Evolutionary conservation across 768 basidiomycete species (phyloP), one percentile per base, ranked within the genome.

Genomic region (Lentinus tigrinus): DNA sequence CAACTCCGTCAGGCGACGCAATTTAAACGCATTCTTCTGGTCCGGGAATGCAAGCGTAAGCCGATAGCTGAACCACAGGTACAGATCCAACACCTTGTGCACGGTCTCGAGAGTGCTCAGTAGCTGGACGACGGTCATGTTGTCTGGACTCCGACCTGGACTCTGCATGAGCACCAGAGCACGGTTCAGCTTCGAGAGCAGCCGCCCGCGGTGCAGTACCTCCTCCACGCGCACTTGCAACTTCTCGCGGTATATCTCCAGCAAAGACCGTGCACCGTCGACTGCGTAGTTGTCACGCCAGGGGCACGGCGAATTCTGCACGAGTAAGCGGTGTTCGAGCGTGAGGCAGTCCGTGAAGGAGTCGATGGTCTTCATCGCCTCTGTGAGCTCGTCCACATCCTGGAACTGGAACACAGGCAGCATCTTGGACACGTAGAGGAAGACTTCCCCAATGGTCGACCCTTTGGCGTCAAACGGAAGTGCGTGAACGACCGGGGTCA

Each of bases 41-140:
- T 88, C 77, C 4, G 80, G 71, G 69, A 89, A 98, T 8, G 85
- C 77, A 52, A 92, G 76, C 0, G 83, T 78, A 57, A 83, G 78
- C 38, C 95, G 86, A 69, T 83, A 86, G 19, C 79, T 77, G 62
- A 95, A 77, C 96, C 96, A 99, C 48, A 93, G 75, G 72, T 98
- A 98, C 21, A 89, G 64, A 14, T 88, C 85, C 27, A 93, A 65
- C 28, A 83, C 74, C 65, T 88, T 89, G 73, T 99, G 94, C 58
- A 92, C 72, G 5, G 80, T 76, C 71, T 98, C 95, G 46, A 98
- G 71, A 16, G 48, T 51, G 38, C 21, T 27, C 63, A 68, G 65
- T 39, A 63, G 36, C 11, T 43, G n/a, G 28, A 51, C 50, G 13
- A 62, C 52, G 26, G 26, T 53, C 28, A 27, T 42, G 14, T 37